Evolutionary conservation across 805 yeast genomes (phyloP).

Genomic region (Ogataea philodendri): DNA sequence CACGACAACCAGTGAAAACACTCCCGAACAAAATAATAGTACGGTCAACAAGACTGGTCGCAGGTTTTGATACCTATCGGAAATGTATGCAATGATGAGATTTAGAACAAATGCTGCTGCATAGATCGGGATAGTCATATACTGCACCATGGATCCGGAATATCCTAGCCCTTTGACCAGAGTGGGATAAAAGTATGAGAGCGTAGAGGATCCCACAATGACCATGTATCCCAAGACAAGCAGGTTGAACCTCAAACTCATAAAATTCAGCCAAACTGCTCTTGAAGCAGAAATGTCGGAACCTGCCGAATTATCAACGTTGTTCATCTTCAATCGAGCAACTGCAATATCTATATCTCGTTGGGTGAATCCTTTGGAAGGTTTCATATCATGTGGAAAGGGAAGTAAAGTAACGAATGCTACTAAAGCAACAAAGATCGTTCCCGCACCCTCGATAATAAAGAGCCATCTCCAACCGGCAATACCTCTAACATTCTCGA

Average conservation of each 20-base stretch:
- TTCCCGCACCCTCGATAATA: conserved; percentile 46
- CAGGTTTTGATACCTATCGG: conserved; percentile 54
- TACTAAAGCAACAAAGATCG: conserved; percentile 35
- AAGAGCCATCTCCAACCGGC: conserved; percentile 54
- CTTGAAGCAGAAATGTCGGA: conserved; percentile 13
- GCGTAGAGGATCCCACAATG: conserved; percentile 39
- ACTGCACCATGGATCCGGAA: conserved; percentile 46
- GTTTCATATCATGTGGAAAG: conserved; percentile 21
- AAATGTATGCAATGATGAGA: conserved; percentile 49
- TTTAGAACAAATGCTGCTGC: conserved; percentile 39
- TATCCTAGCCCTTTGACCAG: conserved; percentile 57
- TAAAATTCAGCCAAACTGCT: conserved; percentile 12
- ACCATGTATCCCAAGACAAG: conserved; percentile 50
- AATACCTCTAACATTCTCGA: conserved; percentile 45
- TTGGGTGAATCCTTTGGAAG: conserved; percentile 12
- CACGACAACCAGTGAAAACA: conserved; percentile 12
- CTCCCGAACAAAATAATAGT: conserved; percentile 48
- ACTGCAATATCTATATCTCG: conserved; percentile 13
- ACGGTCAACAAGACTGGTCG: conserved; percentile 49
- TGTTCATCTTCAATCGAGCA: conserved; percentile 9
- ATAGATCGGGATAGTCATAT: conserved; percentile 61
- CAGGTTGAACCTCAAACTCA: conserved; percentile 10
- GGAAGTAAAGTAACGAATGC: conserved; percentile 20
- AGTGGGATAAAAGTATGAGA: conserved; percentile 57
- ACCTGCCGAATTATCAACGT: conserved; percentile 12